Evolutionary conservation across 108 stramenopile species (phyloP).

Genomic region (Pseudonitzschia multistriata): DNA sequence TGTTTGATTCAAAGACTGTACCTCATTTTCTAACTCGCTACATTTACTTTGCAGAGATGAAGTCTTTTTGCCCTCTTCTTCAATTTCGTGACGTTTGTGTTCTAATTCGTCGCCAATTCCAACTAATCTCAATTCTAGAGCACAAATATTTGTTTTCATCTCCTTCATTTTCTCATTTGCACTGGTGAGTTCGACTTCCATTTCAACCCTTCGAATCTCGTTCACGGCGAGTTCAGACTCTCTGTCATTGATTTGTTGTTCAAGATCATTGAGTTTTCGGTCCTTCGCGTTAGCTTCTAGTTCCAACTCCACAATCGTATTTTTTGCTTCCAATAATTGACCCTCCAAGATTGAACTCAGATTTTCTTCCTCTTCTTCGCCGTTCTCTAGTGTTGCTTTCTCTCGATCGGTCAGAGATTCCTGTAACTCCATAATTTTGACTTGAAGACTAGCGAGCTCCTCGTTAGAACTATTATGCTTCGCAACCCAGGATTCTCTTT

Average conservation of each 20-base stretch:
- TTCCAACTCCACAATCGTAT: slow-evolving; percentile 18
- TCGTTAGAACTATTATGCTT: background rate
- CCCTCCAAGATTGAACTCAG: background rate
- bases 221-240: background rate
- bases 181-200: slow-evolving; percentile 13
- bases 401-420: slow-evolving; percentile 1
- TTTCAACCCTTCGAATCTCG: slow-evolving; percentile 4
- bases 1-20: slow-evolving; percentile 12
- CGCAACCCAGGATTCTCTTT: slow-evolving; percentile 7
- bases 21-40: slow-evolving; percentile 5
- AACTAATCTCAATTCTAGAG: background rate
- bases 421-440: background rate
- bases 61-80: background rate
- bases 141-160: slow-evolving; percentile 9
- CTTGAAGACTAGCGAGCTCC: background rate
- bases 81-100: background rate
- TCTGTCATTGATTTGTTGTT: slow-evolving; percentile 13
- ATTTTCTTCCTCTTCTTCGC: slow-evolving; percentile 12
- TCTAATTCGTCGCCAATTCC: slow-evolving; percentile 14
- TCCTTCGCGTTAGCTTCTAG: slow-evolving; percentile 12
- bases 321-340: background rate
- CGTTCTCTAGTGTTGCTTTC: slow-evolving; percentile 17
- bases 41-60: slow-evolving; percentile 3
- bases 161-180: background rate
- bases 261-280: slow-evolving; percentile 7